Conservation (phyloP, 345 rosid species). For the Sisymbrium irio region DNA sequence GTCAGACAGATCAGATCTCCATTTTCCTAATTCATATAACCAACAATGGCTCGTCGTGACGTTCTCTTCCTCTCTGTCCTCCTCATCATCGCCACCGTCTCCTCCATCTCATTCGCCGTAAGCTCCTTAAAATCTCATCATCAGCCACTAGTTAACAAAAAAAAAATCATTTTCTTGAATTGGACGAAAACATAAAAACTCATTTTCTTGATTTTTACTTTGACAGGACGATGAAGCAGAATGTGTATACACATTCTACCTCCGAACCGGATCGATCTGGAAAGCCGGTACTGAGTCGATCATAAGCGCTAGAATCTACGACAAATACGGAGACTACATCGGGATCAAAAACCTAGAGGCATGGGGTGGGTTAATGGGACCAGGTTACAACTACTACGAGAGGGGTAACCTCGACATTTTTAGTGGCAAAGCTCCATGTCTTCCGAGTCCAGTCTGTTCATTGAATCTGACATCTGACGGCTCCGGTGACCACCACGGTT, state of each 20-base stretch:
- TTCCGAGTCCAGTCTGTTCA: slow-evolving; percentile 55
- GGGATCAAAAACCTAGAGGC: slow-evolving; percentile 49
- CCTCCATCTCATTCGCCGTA: slow-evolving; percentile 24
- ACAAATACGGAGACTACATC: slow-evolving; percentile 41
- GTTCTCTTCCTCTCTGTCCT: slow-evolving; percentile 30
- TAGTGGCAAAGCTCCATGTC: slow-evolving; percentile 68
- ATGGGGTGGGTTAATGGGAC: slow-evolving; percentile 91
- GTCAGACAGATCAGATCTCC: slow-evolving; percentile 11
- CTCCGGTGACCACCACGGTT: slow-evolving; percentile 67
- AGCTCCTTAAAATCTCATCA: background rate
- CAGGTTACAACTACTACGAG: slow-evolving; percentile 75
- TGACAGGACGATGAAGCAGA: slow-evolving; percentile 49
- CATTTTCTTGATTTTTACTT: background rate
- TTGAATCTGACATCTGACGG: slow-evolving; percentile 79
- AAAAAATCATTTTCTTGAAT: background rate
- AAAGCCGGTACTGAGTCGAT: slow-evolving; percentile 83
- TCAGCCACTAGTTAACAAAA: background rate
- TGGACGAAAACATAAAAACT: background rate
- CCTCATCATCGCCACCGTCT: slow-evolving; percentile 17
- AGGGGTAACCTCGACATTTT: slow-evolving; percentile 87
- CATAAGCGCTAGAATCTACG: slow-evolving; percentile 53
- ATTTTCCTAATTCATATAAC: background rate
- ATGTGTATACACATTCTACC: slow-evolving; percentile 69
- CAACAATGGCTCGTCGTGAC: slow-evolving; percentile 28
- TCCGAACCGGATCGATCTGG: slow-evolving; percentile 73